Conservation (phyloP, 148 eudicot species). For the Talinum fruticosum region DNA sequence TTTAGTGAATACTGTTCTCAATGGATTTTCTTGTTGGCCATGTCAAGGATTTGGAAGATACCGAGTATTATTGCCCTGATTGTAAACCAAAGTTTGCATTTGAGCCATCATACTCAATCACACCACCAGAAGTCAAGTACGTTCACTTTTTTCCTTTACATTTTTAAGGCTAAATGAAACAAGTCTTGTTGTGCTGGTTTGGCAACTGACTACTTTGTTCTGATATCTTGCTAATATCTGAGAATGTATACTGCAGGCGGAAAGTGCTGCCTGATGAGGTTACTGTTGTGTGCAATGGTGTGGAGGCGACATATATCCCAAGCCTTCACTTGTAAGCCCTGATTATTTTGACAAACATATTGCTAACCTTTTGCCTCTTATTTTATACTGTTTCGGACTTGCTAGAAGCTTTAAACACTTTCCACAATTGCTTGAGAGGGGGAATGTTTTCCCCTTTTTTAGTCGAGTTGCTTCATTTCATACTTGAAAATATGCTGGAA, state of each 20-base stretch:
- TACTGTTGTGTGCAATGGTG: slow-evolving; percentile 72
- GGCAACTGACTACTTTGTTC: not conserved
- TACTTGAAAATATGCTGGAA: not conserved
- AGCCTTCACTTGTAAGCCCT: slow-evolving; percentile 70
- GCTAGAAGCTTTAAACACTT: not conserved
- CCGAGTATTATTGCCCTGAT: slow-evolving; percentile 79
- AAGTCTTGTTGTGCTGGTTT: not conserved
- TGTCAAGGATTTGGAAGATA: slow-evolving; percentile 46
- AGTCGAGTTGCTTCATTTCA: not conserved
- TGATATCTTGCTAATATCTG: slow-evolving; percentile 1
- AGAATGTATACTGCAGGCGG: slow-evolving; percentile 31
- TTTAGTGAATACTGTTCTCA: slow-evolving; percentile 4
- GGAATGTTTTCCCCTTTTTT: not conserved
- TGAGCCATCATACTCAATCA: slow-evolving; percentile 32
- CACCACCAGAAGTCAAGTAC: slow-evolving; percentile 44
- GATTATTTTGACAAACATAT: not conserved
- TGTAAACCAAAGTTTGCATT: slow-evolving; percentile 54
- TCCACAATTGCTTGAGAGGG: not conserved
- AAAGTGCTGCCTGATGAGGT: slow-evolving; percentile 46
- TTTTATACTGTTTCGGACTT: too few species aligned
- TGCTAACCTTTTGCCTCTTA: too few species aligned
- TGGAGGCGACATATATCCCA: slow-evolving; percentile 70
- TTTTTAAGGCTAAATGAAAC: not conserved
- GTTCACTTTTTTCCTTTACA: not conserved
- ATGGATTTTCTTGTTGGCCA: slow-evolving; percentile 3